phyloP scores from a whole-genome alignment of 2,329 filamentous ascomycete genomes.

The Diaporthe sp. region DNA sequence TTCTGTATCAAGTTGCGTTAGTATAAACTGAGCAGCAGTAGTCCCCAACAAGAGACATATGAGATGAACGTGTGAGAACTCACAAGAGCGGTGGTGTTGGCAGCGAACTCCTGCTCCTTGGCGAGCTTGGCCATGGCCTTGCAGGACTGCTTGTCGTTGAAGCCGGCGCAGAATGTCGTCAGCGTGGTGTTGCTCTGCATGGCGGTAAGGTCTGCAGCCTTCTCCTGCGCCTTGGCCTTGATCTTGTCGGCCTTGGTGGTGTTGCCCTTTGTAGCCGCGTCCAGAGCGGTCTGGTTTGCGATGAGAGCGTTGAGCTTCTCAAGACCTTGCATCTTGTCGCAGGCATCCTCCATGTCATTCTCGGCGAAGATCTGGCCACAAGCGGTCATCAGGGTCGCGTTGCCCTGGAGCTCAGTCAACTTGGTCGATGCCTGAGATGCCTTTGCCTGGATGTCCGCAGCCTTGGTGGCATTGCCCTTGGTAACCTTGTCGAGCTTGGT shows the following conservation, averaged over 20 bases:
- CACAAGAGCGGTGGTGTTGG: conserved; percentile 48
- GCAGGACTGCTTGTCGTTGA: conserved; percentile 41
- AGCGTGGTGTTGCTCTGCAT: conserved; percentile 45
- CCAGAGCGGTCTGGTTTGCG: conserved; percentile 44
- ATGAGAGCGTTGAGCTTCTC: conserved; percentile 44
- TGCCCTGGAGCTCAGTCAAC: conserved; percentile 49
- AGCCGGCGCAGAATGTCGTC: conserved; percentile 43
- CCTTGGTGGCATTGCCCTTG: conserved; percentile 52
- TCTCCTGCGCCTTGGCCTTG: conserved; percentile 42
- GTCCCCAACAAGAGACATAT: background rate
- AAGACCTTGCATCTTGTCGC: conserved; percentile 46
- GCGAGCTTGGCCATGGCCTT: conserved; percentile 39
- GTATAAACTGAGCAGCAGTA: background rate
- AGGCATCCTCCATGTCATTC: conserved; percentile 46
- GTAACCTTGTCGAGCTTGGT: conserved; percentile 50
- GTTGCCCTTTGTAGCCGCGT: conserved; percentile 46
- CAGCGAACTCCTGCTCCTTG: conserved; percentile 42
- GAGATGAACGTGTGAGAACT: background rate
- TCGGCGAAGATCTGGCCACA: conserved; percentile 51
- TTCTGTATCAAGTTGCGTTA: conserved; percentile 32
- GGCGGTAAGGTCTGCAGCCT: conserved; percentile 42
- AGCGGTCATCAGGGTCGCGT: conserved; percentile 51
- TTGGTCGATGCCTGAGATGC: conserved; percentile 46
- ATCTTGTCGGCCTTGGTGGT: conserved; percentile 46
- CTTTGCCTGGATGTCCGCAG: conserved; percentile 52